Evolutionary conservation across 345 rosid species (phyloP), one percentile per base, ranked within the genome.

Genomic region (Eucalyptus urophylla): DNA sequence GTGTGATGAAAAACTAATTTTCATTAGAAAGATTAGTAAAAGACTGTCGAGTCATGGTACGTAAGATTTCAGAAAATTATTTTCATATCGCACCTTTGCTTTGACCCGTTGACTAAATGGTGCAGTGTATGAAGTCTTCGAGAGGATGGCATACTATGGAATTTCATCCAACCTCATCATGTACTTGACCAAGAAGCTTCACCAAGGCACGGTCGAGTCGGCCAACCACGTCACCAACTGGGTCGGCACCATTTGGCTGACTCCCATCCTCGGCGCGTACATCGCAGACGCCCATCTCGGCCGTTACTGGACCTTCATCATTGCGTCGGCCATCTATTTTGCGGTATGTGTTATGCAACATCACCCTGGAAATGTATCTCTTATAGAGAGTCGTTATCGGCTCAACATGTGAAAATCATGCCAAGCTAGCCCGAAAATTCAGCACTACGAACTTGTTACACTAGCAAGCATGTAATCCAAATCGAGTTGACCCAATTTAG

Each of bases 181-280:
- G 4, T 98, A 96, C 86, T 88, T 97, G 95, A 95, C 99, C 1
- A 93, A 90, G 53, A 95, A 92, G 92, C 95, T 98, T 86, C 97
- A 94, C 44, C 94, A 98, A 91, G 98, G 98, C 17, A 97, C 98
- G 0, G 99, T 98, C 62, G 90, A 89, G 89, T 98, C 99, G 7
- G 90, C 98, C 56, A 97, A 98, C 47, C 96, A 96, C 62, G 99
- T 98, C 49, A 96, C 99, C 90, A 97, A 98, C 83, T 98, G 98
- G 99, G 97, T 95, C 5, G 99, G 99, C 53, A 96, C 99, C 62
- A 92, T 92, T 65, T 97, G 96, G 97, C 89, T 97, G 90, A 95
- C 99, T 54, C 99, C 99, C 0, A 89, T 97, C 88, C 88, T 97
- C 50, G 98, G 99, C 17, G 99, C 98, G 15, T 98, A 98, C 37